These are phyloP conservation scores for Alternaria panax DNA, from an alignment of 2,329 filamentous ascomycete genomes.

Conservation along the genomic window DNA sequence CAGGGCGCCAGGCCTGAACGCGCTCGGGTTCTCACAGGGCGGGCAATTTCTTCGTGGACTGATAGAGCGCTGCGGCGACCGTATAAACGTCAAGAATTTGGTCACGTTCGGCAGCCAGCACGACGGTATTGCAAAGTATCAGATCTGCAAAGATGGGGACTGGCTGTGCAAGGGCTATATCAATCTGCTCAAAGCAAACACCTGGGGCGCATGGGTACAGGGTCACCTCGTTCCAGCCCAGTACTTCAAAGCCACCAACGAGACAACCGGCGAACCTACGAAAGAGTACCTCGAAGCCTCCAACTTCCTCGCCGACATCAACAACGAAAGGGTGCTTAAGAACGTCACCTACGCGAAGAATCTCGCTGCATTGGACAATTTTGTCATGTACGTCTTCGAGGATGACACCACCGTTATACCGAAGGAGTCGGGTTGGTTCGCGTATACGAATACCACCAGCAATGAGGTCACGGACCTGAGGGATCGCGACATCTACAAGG, in stretches of 20 bases:
- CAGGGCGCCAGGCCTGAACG: constrained; percentile 83
- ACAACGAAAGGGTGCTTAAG: constrained; percentile 84
- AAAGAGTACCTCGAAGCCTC: constrained; percentile 78
- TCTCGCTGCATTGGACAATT: constrained; percentile 72
- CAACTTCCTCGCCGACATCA: constrained; percentile 93
- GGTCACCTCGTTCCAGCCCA: constrained; percentile 85
- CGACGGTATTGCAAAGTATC: constrained; percentile 88
- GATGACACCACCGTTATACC: constrained; percentile 87
- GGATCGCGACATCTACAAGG: constrained; percentile 76
- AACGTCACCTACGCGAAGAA: constrained; percentile 77
- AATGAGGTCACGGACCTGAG: constrained; percentile 70
- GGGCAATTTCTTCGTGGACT: constrained; percentile 95
- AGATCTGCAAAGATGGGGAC: constrained; percentile 73
- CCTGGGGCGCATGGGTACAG: constrained; percentile 82
- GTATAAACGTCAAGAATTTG: constrained; percentile 73
- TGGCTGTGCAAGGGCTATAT: constrained; percentile 83
- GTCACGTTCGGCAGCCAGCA: constrained; percentile 92
- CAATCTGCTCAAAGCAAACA: constrained; percentile 77
- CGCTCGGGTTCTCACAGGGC: constrained; percentile 93
- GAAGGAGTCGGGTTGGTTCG: constrained; percentile 91
- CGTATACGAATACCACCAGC: constrained; percentile 72
- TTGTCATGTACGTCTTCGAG: constrained; percentile 90
- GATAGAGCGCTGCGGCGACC: constrained; percentile 82
- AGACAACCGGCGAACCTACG: constrained; percentile 60
- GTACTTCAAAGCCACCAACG: constrained; percentile 80